Evolutionary conservation across 495 filamentous ascomycete genomes (phyloP).

Genomic region (Acidomyces sp.): DNA sequence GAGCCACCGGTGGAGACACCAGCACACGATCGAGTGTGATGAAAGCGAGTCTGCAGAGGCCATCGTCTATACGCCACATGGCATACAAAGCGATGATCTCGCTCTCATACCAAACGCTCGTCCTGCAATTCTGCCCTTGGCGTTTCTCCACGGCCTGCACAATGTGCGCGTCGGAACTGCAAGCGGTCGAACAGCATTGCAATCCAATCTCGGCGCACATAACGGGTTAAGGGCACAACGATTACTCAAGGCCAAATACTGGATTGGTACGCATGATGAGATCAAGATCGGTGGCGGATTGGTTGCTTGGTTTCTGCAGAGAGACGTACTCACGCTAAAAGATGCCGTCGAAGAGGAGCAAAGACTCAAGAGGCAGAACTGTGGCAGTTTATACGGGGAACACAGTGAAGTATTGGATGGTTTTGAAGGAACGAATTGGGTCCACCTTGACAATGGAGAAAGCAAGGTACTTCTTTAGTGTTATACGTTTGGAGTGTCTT

Average conservation of each 20-base stretch:
- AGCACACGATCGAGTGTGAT: conserved; percentile 7
- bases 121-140: conserved; percentile 34
- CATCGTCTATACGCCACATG: conserved; percentile 47
- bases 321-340: conserved; percentile 32
- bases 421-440: conserved; percentile 27
- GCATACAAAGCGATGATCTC: conserved; percentile 33
- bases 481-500: too few relatives aligned
- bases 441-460: conserved; percentile 33
- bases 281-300: conserved; percentile 40
- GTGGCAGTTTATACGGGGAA: conserved; percentile 8
- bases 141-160: conserved; percentile 43
- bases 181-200: conserved; percentile 22
- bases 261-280: conserved; percentile 47
- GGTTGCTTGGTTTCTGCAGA: conserved; percentile 34
- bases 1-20: neutral
- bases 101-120: conserved; percentile 24
- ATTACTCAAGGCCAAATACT: conserved; percentile 38
- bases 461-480: conserved; percentile 33
- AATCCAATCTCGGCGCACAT: conserved; percentile 42
- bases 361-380: conserved; percentile 1
- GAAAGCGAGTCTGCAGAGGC: conserved; percentile 28
- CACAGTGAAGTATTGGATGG: conserved; percentile 15
- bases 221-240: conserved; percentile 40
- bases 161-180: conserved; percentile 33
- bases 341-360: conserved; percentile 34